A percentile compares a stretch with the other conserved stretches of the same genome.
phyloP scores from a whole-genome alignment of 2,329 filamentous ascomycete genomes.

The Cercospora sesami region DNA sequence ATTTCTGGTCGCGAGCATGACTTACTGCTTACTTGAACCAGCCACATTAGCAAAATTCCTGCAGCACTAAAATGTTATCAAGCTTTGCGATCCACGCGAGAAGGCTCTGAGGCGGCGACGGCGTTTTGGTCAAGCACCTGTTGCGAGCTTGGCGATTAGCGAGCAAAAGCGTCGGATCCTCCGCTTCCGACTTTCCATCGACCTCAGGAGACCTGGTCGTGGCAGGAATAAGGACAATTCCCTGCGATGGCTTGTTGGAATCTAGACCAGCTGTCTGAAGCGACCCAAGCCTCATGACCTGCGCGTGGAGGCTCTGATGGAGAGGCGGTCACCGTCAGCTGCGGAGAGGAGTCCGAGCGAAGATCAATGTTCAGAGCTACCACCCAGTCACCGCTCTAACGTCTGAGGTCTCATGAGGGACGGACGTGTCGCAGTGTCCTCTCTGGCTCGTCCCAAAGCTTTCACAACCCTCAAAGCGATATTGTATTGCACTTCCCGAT shows the following conservation, averaged over 20 bases:
- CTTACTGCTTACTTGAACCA: neutral
- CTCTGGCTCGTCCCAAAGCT: neutral
- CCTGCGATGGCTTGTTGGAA: neutral
- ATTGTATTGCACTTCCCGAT: neutral
- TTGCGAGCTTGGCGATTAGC: neutral
- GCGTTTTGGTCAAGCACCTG: neutral
- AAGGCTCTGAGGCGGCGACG: neutral
- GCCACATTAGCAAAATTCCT: neutral
- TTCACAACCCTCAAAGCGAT: neutral
- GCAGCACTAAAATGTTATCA: neutral
- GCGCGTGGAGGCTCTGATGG: neutral
- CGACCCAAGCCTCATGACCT: neutral
- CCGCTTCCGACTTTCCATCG: neutral
- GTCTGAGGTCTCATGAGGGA: neutral
- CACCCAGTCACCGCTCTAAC: neutral
- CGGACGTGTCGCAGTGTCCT: neutral
- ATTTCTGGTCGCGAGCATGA: neutral
- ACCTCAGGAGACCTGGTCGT: neutral
- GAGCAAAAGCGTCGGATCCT: neutral
- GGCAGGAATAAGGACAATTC: neutral
- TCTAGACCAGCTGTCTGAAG: neutral
- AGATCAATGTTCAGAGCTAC: neutral
- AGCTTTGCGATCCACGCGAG: neutral
- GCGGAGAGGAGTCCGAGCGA: neutral
- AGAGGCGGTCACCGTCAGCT: neutral